phyloP scores from a whole-genome alignment of 148 eudicot species.

The Simmondsia chinensis region DNA sequence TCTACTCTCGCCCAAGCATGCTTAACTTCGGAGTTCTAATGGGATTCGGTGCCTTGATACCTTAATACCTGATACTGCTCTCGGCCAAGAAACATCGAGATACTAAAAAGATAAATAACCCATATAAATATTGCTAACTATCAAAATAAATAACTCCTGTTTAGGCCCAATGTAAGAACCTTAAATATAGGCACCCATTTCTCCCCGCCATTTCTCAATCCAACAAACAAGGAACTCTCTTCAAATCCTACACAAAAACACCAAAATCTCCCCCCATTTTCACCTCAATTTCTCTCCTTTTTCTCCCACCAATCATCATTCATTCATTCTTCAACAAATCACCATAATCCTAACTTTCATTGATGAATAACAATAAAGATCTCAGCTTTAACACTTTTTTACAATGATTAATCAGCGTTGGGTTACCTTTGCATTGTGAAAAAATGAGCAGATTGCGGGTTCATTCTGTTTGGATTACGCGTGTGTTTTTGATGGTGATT shows the following conservation, averaged over 20 bases:
- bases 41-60: no score
- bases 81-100: no score
- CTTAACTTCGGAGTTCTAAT: no score
- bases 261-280: no score
- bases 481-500: slow-evolving; percentile 7
- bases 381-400: slow-evolving; percentile 3
- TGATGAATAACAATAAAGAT: slow-evolving; percentile 1
- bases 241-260: slow-evolving; percentile 7
- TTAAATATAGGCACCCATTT: slow-evolving; percentile 33
- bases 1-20: no score
- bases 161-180: slow-evolving; percentile 19
- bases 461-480: slow-evolving; percentile 8
- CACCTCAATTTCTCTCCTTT: slow-evolving; percentile 1
- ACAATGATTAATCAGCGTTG: no score
- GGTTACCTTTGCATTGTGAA: no score
- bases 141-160: no score
- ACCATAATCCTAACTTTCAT: not conserved
- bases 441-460: slow-evolving; percentile 29
- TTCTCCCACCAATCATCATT: slow-evolving; percentile 3
- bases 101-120: no score
- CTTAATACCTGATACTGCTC: no score
- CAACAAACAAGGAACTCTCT: slow-evolving; percentile 34
- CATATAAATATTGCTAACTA: no score
- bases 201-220: slow-evolving; percentile 53
- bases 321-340: not conserved